phyloP scores from a whole-genome alignment of 495 filamentous ascomycete species.

The Chaetomium tenue region DNA sequence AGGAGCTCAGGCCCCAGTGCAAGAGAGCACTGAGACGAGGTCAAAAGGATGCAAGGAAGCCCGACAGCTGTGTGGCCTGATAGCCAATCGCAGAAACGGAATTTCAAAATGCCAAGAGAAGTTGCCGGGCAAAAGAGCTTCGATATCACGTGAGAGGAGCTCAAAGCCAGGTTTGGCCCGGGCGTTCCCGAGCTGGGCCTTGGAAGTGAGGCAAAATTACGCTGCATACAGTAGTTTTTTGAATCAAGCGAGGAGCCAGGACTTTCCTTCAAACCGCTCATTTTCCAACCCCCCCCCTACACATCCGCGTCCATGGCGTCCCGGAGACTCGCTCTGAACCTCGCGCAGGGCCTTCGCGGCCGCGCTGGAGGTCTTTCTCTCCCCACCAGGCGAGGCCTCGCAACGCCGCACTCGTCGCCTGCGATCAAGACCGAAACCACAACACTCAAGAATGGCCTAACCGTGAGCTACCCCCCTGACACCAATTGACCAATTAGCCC shows the following conservation, averaged over 20 bases:
- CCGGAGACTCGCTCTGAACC: conserved; percentile 83
- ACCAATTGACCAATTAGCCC: conserved; percentile 33
- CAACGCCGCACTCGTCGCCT: conserved; percentile 65
- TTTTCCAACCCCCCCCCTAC: conserved; percentile 30
- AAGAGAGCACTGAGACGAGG: too few species aligned
- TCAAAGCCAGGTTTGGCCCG: conserved; percentile 26
- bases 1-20: too few species aligned
- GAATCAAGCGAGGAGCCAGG: conserved; percentile 24
- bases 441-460: conserved; percentile 94
- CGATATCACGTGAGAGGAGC: conserved; percentile 19
- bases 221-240: conserved; percentile 31
- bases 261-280: conserved; percentile 50
- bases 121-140: neutral
- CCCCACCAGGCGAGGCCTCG: conserved; percentile 76
- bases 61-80: too few species aligned
- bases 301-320: conserved; percentile 75
- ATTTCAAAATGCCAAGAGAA: conserved; percentile 11
- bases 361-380: conserved; percentile 68
- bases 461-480: conserved; percentile 57
- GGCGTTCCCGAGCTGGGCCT: conserved; percentile 36
- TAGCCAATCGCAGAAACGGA: neutral
- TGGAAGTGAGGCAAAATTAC: conserved; percentile 42
- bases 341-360: conserved; percentile 81
- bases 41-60: too few species aligned
- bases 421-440: conserved; percentile 84